These are phyloP conservation scores for Mycena vitilis DNA, from an alignment of 768 basidiomycete genomes.

Conservation along the genomic window DNA sequence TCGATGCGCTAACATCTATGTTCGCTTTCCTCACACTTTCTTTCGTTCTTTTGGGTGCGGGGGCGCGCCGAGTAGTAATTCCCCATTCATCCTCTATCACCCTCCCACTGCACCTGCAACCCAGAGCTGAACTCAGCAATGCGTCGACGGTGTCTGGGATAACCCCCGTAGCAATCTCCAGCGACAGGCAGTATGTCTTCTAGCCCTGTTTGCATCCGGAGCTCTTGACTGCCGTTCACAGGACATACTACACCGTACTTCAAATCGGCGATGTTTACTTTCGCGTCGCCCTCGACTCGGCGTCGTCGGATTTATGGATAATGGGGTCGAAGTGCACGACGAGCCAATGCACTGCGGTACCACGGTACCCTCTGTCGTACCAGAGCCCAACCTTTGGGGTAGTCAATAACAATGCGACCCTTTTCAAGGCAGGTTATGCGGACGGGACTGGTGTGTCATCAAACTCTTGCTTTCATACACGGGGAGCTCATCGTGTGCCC, in stretches of 20 bases:
- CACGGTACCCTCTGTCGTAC: constrained; percentile 78
- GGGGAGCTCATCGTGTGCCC: background rate
- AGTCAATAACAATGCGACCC: constrained; percentile 70
- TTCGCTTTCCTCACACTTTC: constrained; percentile 35
- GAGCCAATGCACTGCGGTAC: constrained; percentile 64
- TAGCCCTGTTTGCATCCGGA: background rate
- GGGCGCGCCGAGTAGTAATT: constrained; percentile 37
- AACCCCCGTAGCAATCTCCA: constrained; percentile 56
- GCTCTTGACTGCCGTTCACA: constrained; percentile 39
- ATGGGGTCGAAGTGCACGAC: constrained; percentile 72
- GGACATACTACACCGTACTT: constrained; percentile 77
- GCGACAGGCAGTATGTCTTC: constrained; percentile 53
- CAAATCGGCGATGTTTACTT: constrained; percentile 71
- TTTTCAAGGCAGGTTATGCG: constrained; percentile 70
- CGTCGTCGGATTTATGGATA: constrained; percentile 79
- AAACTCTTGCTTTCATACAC: background rate
- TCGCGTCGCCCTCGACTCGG: constrained; percentile 80
- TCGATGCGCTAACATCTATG: constrained; percentile 23
- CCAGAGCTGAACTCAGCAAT: constrained; percentile 12
- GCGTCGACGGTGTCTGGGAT: constrained; percentile 47
- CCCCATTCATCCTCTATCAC: constrained; percentile 44
- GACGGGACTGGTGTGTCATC: constrained; percentile 72
- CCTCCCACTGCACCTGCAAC: constrained; percentile 38
- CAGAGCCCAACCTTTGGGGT: constrained; percentile 72
- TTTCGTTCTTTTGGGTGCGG: constrained; percentile 34